Base-by-base conservation (phyloP, 2,329 filamentous ascomycete species). In the Calycina marina region DNA sequence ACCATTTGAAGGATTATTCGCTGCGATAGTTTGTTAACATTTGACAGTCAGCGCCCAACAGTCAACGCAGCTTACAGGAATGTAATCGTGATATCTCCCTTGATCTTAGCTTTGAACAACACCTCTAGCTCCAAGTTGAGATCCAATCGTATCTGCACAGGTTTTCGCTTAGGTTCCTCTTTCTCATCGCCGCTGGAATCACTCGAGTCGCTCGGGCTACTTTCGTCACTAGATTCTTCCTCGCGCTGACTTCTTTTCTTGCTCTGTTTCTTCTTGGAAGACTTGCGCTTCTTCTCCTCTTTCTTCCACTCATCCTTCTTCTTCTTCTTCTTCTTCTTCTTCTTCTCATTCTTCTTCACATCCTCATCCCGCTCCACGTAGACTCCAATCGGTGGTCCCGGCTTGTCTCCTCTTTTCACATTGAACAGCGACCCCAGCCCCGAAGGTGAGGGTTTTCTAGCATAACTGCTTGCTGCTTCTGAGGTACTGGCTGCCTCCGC, bases 51-150 rank as follows among this genome's bases (percentile, higher is more conserved):
- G n/a, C n/a, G n/a, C n/a, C n/a, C n/a, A n/a, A n/a, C n/a, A n/a
- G n/a, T n/a, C n/a, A n/a, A n/a, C n/a, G n/a, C n/a, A n/a, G n/a
- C 38, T 44, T 14, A 44, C 39, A 45, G 25, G 28, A 45, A 45
- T 5, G 43, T 40, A 33, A 74, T 72, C 63, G 81, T 85, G 42
- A 92, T 58, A 59, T 92, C 83, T 50, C 83, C 83, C 45, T 82
- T 72, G 41, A 86, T 82, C 52, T 72, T 76, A 14, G 79, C 79
- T 61, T 83, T 83, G 32, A 86, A 60, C 55, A 82, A 72, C 44
- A 85, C 78, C 56, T 85, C 78, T 33, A 85, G 67, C 47, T 86
- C 80, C 31, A 86, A 57, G 55, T 85, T 85, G 34, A 83, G 59
- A 50, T 85, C 78, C 16, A 84, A 56, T 34, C 72, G 64, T 50